Evolutionary conservation across 345 rosid genomes (phyloP).

Genomic region (Reutealis trisperma): DNA sequence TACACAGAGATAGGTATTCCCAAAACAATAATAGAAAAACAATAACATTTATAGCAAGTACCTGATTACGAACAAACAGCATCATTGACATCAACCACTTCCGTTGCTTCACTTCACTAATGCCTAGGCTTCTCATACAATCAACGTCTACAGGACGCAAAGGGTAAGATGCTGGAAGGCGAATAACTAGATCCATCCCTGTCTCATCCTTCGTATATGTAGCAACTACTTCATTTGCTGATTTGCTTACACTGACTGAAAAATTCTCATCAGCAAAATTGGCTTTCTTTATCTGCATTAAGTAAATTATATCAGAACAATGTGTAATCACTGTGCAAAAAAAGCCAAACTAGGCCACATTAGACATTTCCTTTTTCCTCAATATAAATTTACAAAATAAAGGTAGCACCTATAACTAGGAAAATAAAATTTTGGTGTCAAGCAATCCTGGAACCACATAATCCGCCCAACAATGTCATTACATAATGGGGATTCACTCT

Average conservation of each 20-base stretch:
- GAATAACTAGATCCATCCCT: slow-evolving; percentile 90
- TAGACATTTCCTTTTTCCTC: background rate
- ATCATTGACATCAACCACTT: slow-evolving; percentile 97
- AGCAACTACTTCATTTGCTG: slow-evolving; percentile 94
- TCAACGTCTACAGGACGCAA: slow-evolving; percentile 81
- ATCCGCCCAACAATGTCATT: background rate
- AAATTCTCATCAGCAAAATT: slow-evolving; percentile 81
- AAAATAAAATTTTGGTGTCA: too few species aligned
- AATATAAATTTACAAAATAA: background rate
- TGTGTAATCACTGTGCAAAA: background rate
- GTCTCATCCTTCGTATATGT: slow-evolving; percentile 95
- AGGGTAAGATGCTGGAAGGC: slow-evolving; percentile 86
- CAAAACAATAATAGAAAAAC: slow-evolving; percentile 8
- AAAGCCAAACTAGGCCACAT: background rate
- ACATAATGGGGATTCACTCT: background rate
- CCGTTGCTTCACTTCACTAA: slow-evolving; percentile 91
- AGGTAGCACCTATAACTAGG: too few species aligned
- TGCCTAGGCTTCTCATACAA: slow-evolving; percentile 87
- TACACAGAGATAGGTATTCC: background rate
- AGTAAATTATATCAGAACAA: slow-evolving; percentile 15
- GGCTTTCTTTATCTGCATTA: slow-evolving; percentile 84
- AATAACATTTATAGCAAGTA: slow-evolving; percentile 22
- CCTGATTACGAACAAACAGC: slow-evolving; percentile 94
- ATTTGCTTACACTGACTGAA: slow-evolving; percentile 80
- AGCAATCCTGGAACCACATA: too few species aligned